phyloP scores from a whole-genome alignment of 2,329 filamentous ascomycete genomes.

The Fusarium sp. region DNA sequence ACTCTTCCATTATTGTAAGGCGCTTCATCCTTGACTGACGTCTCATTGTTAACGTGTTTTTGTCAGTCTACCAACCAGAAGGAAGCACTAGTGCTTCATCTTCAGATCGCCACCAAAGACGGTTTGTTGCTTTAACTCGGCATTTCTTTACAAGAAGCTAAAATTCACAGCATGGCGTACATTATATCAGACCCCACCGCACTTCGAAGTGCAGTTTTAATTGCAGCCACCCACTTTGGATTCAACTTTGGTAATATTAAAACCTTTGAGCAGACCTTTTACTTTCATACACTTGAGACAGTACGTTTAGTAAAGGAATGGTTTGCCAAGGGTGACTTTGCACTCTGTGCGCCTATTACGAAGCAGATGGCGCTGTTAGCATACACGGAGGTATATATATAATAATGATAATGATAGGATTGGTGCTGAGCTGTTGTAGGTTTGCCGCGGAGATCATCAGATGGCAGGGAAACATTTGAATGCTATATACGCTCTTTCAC shows the following conservation, averaged over 20 bases:
- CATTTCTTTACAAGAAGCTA: not conserved
- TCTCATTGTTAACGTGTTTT: not conserved
- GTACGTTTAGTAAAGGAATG: constrained; percentile 16
- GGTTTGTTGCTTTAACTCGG: not conserved
- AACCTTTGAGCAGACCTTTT: constrained; percentile 8
- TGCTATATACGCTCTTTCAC: constrained; percentile 1
- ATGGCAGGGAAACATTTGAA: constrained; percentile 5
- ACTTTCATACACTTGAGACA: constrained; percentile 9
- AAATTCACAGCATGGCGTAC: not conserved
- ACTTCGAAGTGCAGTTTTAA: constrained; percentile 11
- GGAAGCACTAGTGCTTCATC: not conserved
- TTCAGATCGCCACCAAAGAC: not conserved
- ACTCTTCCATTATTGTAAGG: constrained; percentile 18
- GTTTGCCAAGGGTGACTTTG: not conserved
- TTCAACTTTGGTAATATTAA: constrained; percentile 5
- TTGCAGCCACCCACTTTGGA: constrained; percentile 10
- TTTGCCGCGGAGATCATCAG: not conserved
- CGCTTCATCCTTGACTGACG: rapidly evolving
- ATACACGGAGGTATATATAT: constrained; percentile 11
- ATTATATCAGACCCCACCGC: constrained; percentile 1
- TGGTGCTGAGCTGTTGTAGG: not conserved
- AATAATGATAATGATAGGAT: rapidly evolving
- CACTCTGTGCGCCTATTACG: not conserved
- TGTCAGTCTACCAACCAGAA: not conserved
- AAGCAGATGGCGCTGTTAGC: constrained; percentile 5